Base-by-base conservation (phyloP, 2,329 filamentous ascomycete species). In the Piedraia hortae region DNA sequence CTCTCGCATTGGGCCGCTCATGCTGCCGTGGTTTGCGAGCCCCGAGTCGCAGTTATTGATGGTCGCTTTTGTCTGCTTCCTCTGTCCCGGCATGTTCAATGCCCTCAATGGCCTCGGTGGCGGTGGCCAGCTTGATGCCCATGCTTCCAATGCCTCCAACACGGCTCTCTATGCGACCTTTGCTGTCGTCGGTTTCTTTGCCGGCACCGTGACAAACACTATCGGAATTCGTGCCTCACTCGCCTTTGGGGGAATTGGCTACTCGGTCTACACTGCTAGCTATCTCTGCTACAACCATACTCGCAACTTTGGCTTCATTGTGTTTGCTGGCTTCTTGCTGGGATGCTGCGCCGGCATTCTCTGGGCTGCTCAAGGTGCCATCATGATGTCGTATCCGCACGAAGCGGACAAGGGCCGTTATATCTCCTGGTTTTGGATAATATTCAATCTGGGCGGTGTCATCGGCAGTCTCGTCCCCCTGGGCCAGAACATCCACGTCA, bases 381-480 rank as follows among this genome's bases (percentile, higher is more conserved):
- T 82, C 38, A 80, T 82, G 69, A 82, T 89, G 63, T 66, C 72
- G 18, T 90, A 90, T 43, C 78, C 78, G 2, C 54, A 60, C 10
- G 80, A 90, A 47, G 46, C 62, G 15, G 61, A 63, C 31, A 90
- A 90, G 54, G 80, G 80, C 19, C 66, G 68, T 27, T 90, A 78
- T 44, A 89, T 90, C 43, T 72, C 72, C 28, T 67, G 65, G 51
- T 90, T 90, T 50, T 90, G 80, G 80, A 66, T 78, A 43, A 88
- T 91, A 38, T 91, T 90, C 57, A 90, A 90, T 47, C 46, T 80
- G 27, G 80, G 80, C 34, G 78, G 67, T 36, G 78, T 90, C 28
- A 75, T 91, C 43, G 80, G 80, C 29, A 65, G 68, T 37, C 41
- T 66, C 13, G 72, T 77, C 28, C 68, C 69, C n/a, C 58, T 77